These are phyloP conservation scores for Styphnolobium japonicum DNA, from an alignment of 306 rosid species.

Conservation along the genomic window DNA sequence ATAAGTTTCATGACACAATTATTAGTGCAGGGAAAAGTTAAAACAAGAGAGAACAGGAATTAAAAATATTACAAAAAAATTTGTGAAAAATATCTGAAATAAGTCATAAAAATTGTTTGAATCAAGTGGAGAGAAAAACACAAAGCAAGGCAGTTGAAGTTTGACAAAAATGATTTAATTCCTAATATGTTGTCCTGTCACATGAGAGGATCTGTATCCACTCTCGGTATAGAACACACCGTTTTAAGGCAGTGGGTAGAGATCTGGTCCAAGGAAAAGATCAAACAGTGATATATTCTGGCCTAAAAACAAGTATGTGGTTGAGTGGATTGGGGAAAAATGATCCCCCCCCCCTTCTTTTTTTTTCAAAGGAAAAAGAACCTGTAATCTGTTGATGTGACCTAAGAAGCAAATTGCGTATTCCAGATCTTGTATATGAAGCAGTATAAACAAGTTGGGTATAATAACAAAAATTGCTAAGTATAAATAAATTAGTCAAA, in stretches of 20 bases:
- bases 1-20: neutral
- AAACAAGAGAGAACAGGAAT: neutral
- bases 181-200: neutral
- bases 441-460: neutral
- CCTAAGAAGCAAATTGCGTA: too few species aligned
- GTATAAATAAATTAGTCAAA: neutral
- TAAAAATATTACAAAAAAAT: conserved; percentile 1
- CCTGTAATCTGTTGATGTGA: too few species aligned
- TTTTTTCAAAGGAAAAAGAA: too few species aligned
- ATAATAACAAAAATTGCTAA: neutral
- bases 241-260: conserved; percentile 5
- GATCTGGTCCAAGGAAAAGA: neutral
- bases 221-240: neutral
- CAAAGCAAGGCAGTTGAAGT: conserved; percentile 14
- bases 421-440: neutral
- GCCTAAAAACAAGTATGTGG: conserved; percentile 9
- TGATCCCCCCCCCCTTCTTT: neutral
- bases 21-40: neutral
- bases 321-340: neutral
- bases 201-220: conserved; percentile 18
- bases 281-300: conserved; percentile 13
- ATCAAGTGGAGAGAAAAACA: conserved; percentile 16
- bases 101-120: neutral
- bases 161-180: conserved; percentile 5
- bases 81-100: neutral